Base-by-base conservation (phyloP, 768 basidiomycete genomes). In the Dendrothele bispora region DNA sequence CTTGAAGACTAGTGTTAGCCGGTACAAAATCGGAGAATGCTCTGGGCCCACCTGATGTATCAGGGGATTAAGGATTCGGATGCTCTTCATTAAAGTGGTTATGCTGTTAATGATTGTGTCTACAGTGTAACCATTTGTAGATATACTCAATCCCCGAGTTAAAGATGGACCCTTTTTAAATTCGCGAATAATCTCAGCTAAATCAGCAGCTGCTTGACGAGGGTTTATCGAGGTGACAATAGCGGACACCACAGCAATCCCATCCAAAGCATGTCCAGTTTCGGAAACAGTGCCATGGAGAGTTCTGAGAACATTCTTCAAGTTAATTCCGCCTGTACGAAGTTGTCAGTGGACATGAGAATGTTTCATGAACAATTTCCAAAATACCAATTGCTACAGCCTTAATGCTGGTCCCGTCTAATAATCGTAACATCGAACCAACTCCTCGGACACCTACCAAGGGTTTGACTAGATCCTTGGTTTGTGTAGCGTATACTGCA, bases 161-260 rank as follows among this genome's bases (percentile, higher is more conserved):
- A 47, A 24, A 21, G 20, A 30, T 32, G 14, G 35, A 29, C 37
- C 39, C 26, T 22, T 25, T 27, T 69, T 70, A 66, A 80, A 83
- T 2, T 71, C 64, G 15, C 58, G 61, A 18, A 85, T 59, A n/a
- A 72, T 71, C 3, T 53, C 61, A 24, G 63, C 59, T 10, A 86
- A 72, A 32, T 56, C 68, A 34, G 60, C 63, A 0, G 90, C 79
- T 1, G 82, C 76, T 15, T 61, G 51, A 14, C 60, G 54, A 0
- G 92, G 91, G 4, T 79, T 68, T 1, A 50, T 27, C 0, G 90
- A 86, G 3, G 82, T 77, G 6, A 90, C 75, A 48, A 98, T 91
- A 37, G 92, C 91, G 18, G 91, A 93, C 32, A 97, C 86, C 42
- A 97, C 80, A 10, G 95, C 95, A 22, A 97, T 74, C 0, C 95